Evolutionary conservation across 208 protist genomes (phyloP).

Genomic region (Trypanosoma theileri): DNA sequence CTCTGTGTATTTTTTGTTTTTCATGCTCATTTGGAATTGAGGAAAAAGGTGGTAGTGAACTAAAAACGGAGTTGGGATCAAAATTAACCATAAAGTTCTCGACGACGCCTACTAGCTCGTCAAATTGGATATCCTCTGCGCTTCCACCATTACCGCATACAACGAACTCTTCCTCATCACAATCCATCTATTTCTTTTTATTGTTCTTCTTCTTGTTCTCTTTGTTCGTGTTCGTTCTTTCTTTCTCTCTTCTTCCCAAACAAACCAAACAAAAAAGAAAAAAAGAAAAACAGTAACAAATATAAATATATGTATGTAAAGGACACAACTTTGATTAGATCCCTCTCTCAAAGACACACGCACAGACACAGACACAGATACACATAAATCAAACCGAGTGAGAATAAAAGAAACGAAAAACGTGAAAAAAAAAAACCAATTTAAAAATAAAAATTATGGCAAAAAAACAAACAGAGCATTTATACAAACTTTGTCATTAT

Average conservation of each 20-base stretch:
- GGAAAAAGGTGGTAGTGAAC: slow-evolving; percentile 42
- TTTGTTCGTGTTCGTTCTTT: not conserved
- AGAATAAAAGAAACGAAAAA: slow-evolving; percentile 10
- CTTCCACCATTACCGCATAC: slow-evolving; percentile 58
- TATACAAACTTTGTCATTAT: too few relatives aligned
- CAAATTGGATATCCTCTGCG: slow-evolving; percentile 65
- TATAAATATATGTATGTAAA: not conserved
- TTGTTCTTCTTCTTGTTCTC: not conserved
- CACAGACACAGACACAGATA: not conserved
- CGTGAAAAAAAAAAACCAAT: not conserved
- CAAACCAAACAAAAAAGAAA: not conserved
- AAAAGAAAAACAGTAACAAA: slow-evolving; percentile 2
- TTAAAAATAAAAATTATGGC: not conserved
- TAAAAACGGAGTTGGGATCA: slow-evolving; percentile 43
- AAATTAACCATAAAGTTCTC: slow-evolving; percentile 88
- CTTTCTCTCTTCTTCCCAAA: not conserved
- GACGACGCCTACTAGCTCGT: slow-evolving; percentile 72
- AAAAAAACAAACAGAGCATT: not conserved
- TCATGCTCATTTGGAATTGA: slow-evolving; percentile 58
- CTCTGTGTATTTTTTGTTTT: slow-evolving; percentile 52
- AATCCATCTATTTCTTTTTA: slow-evolving; percentile 47
- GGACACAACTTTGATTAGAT: too few relatives aligned
- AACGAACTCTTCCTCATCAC: slow-evolving; percentile 76
- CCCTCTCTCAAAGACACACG: not conserved
- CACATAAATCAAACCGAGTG: not conserved